A percentile compares a stretch with the other conserved stretches of the same genome.
Evolutionary conservation across 805 yeast species (phyloP).

Genomic region (Kuraishia capsulata): DNA sequence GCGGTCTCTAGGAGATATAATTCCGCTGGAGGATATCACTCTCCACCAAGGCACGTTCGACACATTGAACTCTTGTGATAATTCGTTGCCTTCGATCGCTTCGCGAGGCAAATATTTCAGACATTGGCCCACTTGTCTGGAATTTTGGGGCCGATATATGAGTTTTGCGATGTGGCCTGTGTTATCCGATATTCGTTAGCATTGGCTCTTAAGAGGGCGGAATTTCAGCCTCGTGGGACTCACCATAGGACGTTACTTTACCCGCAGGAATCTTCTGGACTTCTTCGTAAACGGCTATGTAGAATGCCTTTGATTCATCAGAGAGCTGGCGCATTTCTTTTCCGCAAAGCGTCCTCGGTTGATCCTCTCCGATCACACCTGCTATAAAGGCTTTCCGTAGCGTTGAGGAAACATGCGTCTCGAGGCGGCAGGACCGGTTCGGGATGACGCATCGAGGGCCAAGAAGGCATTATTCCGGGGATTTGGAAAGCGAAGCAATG

Average conservation of each 20-base stretch:
- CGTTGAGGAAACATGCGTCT: too few relatives aligned
- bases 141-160: constrained; percentile 50
- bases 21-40: constrained; percentile 56
- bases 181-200: neutral
- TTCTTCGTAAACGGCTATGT: constrained; percentile 41
- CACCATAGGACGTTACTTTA: constrained; percentile 59
- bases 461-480: too few relatives aligned
- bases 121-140: constrained; percentile 70
- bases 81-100: constrained; percentile 11
- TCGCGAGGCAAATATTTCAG: constrained; percentile 40
- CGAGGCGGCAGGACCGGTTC: too few relatives aligned
- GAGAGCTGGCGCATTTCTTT: neutral
- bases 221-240: constrained; percentile 7
- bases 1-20: constrained; percentile 42
- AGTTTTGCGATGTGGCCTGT: constrained; percentile 59
- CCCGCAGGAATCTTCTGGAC: constrained; percentile 52
- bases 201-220: neutral
- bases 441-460: too few relatives aligned
- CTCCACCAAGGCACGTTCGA: constrained; percentile 74
- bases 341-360: too few relatives aligned
- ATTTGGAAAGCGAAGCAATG: too few relatives aligned
- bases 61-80: constrained; percentile 18
- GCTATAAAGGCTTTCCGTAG: too few relatives aligned
- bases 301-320: constrained; percentile 2
- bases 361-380: too few relatives aligned